A percentile compares a stretch with the other conserved stretches of the same genome.
phyloP scores from a whole-genome alignment of 352 stramenopile genomes.

The Phytophthora aleatoria region DNA sequence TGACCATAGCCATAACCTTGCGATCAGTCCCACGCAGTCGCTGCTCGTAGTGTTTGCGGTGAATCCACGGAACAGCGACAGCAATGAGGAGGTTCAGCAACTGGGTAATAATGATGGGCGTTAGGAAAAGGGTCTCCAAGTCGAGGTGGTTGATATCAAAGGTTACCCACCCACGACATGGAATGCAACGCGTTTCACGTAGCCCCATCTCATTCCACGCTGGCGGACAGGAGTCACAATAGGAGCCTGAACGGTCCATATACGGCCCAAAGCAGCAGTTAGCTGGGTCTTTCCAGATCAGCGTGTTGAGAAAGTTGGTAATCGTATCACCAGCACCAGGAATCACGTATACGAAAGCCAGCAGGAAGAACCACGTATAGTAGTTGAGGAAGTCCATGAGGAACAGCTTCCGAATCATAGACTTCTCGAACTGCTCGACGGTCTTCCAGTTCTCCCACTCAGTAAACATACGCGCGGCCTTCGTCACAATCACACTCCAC shows the following conservation, averaged over 20 bases:
- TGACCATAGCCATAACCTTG: constrained; percentile 70
- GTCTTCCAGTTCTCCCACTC: constrained; percentile 90
- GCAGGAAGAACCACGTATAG: constrained; percentile 88
- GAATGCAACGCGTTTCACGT: constrained; percentile 56
- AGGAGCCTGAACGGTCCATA: constrained; percentile 47
- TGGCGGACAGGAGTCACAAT: constrained; percentile 63
- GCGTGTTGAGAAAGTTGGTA: constrained; percentile 77
- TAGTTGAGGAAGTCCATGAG: constrained; percentile 90
- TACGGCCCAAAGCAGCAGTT: constrained; percentile 88
- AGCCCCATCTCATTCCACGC: constrained; percentile 58
- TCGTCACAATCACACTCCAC: constrained; percentile 82
- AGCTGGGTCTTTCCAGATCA: constrained; percentile 75
- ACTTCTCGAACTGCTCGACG: constrained; percentile 81
- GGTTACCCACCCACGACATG: constrained; percentile 76
- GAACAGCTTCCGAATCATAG: constrained; percentile 80
- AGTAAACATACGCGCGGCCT: constrained; percentile 68
- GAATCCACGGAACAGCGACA: constrained; percentile 73
- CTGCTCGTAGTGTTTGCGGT: constrained; percentile 73
- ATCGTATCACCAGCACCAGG: constrained; percentile 80
- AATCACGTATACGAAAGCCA: constrained; percentile 88
- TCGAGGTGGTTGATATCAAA: constrained; percentile 86
- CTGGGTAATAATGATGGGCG: constrained; percentile 83
- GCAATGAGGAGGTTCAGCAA: constrained; percentile 76
- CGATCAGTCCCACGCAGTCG: constrained; percentile 56
- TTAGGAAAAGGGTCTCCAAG: constrained; percentile 81